Conservation (phyloP, 78 protist genomes). For the Dictyostelium purpureum region DNA sequence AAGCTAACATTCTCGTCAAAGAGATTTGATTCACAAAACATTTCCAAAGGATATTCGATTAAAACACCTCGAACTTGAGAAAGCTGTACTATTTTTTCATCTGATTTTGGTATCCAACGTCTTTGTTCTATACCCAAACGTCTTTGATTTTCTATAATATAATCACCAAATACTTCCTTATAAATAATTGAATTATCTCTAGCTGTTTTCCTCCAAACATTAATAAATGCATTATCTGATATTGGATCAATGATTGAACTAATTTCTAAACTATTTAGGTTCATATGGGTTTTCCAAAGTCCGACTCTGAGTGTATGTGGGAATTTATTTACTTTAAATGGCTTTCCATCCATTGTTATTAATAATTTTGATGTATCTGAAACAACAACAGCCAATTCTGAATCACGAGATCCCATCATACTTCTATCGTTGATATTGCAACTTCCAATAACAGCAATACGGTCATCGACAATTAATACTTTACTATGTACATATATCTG, state of each 20-base stretch:
- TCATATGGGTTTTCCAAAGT: slow-evolving; percentile 63
- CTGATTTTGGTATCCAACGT: background rate
- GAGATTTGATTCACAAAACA: slow-evolving; percentile 37
- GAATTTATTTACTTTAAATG: slow-evolving; percentile 3
- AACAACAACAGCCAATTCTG: slow-evolving; percentile 49
- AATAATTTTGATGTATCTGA: background rate
- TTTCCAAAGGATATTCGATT: slow-evolving; percentile 30
- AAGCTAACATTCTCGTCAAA: background rate
- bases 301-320: slow-evolving; percentile 39
- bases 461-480: slow-evolving; percentile 85
- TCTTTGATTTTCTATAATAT: slow-evolving; percentile 45
- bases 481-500: slow-evolving; percentile 88
- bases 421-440: slow-evolving; percentile 92
- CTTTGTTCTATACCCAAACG: background rate
- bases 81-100: background rate
- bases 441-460: slow-evolving; percentile 60
- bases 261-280: slow-evolving; percentile 3
- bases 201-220: slow-evolving; percentile 32
- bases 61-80: slow-evolving; percentile 14
- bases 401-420: slow-evolving; percentile 76
- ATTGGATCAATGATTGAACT: slow-evolving; percentile 40
- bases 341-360: slow-evolving; percentile 52
- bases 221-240: slow-evolving; percentile 17
- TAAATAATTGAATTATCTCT: slow-evolving; percentile 19
- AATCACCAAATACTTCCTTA: slow-evolving; percentile 61